These are phyloP conservation scores for Alternaria conjuncta DNA, from an alignment of 2,329 filamentous ascomycete species.

Conservation along the genomic window DNA sequence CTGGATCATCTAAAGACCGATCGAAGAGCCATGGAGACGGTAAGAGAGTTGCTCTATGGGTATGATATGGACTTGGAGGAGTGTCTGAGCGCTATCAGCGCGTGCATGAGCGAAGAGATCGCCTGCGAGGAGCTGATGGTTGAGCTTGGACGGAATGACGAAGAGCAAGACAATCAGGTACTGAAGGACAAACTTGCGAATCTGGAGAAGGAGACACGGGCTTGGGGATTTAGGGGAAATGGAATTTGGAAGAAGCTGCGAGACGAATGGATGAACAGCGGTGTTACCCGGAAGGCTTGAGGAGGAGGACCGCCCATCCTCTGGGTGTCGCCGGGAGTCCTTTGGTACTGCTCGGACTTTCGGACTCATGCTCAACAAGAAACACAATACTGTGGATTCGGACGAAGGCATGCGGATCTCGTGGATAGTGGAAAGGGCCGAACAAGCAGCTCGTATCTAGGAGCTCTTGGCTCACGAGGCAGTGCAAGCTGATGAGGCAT, in stretches of 20 bases:
- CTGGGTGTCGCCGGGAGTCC: not conserved
- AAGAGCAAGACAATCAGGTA: not conserved
- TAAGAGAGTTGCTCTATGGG: slow-evolving; percentile 10
- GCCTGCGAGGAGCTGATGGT: slow-evolving; percentile 17
- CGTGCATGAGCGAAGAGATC: slow-evolving; percentile 29
- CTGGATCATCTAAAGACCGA: slow-evolving; percentile 11
- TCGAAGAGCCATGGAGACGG: slow-evolving; percentile 1
- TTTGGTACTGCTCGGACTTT: not conserved
- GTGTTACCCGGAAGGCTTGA: slow-evolving; percentile 8
- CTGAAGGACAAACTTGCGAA: slow-evolving; percentile 9
- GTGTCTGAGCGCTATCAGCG: slow-evolving; percentile 11
- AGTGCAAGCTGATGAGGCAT: slow-evolving; percentile 10
- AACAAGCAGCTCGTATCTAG: not conserved
- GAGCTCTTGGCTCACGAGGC: slow-evolving; percentile 3
- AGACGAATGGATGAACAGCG: slow-evolving; percentile 24
- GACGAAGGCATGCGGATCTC: not conserved
- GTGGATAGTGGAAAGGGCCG: not conserved
- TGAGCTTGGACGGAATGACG: slow-evolving; percentile 2
- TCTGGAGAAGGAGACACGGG: slow-evolving; percentile 19
- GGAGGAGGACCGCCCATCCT: not conserved
- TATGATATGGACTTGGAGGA: slow-evolving; percentile 19
- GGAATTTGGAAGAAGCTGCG: slow-evolving; percentile 15
- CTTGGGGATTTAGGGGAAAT: slow-evolving; percentile 24
- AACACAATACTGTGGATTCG: not conserved
- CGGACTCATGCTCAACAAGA: not conserved